Evolutionary conservation across 2,329 filamentous ascomycete species (phyloP).

Genomic region (Trichophyton mentagrophytes): DNA sequence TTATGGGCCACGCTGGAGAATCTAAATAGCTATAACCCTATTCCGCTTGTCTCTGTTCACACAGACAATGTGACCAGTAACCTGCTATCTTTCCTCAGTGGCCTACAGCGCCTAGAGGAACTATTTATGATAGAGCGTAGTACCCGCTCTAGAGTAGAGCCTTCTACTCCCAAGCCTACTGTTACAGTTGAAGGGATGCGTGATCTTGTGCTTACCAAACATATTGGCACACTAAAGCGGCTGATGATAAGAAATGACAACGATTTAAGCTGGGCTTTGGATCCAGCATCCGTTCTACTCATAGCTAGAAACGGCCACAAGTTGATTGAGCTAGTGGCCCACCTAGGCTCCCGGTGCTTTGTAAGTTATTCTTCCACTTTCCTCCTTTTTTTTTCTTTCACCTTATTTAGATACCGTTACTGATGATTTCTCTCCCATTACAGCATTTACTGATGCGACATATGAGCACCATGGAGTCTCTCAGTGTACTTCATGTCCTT

Average conservation of each 20-base stretch:
- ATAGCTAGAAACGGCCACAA: conserved; percentile 12
- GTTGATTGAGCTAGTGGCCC: conserved; percentile 16
- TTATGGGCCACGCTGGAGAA: conserved; percentile 48
- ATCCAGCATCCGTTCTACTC: conserved; percentile 11
- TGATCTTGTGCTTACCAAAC: conserved; percentile 44
- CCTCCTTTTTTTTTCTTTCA: neutral
- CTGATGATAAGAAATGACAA: conserved; percentile 50
- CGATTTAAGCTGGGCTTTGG: conserved; percentile 42
- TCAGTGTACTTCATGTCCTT: conserved; percentile 17
- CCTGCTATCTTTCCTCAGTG: conserved; percentile 37
- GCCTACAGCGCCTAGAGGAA: conserved; percentile 43
- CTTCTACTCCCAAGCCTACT: conserved; percentile 39
- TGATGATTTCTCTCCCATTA: neutral
- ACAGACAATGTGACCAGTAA: conserved; percentile 49
- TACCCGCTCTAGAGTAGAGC: conserved; percentile 40
- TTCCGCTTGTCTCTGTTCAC: conserved; percentile 46
- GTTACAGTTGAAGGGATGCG: conserved; percentile 48
- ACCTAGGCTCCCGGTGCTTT: conserved; percentile 14
- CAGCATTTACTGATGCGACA: conserved; percentile 17
- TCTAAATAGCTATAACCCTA: conserved; percentile 40
- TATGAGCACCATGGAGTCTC: conserved; percentile 14
- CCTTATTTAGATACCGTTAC: neutral
- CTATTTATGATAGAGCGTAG: conserved; percentile 48
- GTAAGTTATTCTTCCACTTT: conserved; percentile 9
- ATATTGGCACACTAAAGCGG: conserved; percentile 41